phyloP scores from a whole-genome alignment of 768 basidiomycete species.

The Serpula lacrymans region DNA sequence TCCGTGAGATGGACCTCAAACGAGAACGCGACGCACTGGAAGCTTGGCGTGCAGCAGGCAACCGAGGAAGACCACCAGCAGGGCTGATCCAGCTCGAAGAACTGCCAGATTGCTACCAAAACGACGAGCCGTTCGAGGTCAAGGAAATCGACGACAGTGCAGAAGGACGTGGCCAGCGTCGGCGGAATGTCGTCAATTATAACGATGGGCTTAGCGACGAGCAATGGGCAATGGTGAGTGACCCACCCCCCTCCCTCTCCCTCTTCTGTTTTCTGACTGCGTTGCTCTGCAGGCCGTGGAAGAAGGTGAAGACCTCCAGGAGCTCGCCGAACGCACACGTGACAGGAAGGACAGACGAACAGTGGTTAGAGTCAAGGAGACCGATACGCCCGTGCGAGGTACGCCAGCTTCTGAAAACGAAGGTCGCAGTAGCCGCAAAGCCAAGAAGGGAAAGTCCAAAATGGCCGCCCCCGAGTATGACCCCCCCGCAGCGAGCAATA shows the following conservation, averaged over 20 bases:
- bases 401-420: conserved; percentile 65
- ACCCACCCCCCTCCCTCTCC: background rate
- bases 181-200: conserved; percentile 83
- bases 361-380: conserved; percentile 55
- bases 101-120: conserved; percentile 88
- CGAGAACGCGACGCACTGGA: conserved; percentile 67
- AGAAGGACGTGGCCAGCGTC: conserved; percentile 83
- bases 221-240: conserved; percentile 79
- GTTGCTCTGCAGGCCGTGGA: conserved; percentile 61
- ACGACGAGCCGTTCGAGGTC: conserved; percentile 77
- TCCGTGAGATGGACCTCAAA: conserved; percentile 79
- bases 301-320: conserved; percentile 77
- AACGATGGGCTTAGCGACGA: conserved; percentile 94
- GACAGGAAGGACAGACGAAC: conserved; percentile 64
- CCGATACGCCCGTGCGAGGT: conserved; percentile 57
- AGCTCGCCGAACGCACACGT: conserved; percentile 61
- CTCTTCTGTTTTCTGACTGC: conserved; percentile 4
- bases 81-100: conserved; percentile 84
- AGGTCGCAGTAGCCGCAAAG: conserved; percentile 51
- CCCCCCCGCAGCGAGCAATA: conserved; percentile 39
- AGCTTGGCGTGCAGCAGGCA: conserved; percentile 68
- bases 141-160: conserved; percentile 45
- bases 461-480: conserved; percentile 45
- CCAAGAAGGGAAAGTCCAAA: conserved; percentile 59
- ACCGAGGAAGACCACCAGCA: conserved; percentile 73